Evolutionary conservation across 441 rosid genomes (phyloP).

Genomic region (Breynia disticha): DNA sequence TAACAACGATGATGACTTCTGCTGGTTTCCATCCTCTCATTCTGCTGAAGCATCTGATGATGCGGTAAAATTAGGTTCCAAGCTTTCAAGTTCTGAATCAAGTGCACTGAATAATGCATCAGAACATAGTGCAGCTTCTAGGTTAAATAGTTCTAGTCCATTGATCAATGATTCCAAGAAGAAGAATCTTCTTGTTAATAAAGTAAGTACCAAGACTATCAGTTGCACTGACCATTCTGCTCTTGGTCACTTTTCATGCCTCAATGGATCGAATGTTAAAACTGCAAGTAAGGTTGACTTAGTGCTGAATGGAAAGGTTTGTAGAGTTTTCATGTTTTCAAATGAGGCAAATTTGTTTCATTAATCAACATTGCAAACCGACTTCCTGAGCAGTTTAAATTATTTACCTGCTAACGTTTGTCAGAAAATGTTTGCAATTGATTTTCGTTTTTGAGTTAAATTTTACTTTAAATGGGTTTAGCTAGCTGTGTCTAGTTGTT

Average conservation of each 20-base stretch:
- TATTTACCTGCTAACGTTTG: not conserved
- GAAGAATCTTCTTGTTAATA: slow-evolving; percentile 24
- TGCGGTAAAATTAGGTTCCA: slow-evolving; percentile 34
- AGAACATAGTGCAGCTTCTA: slow-evolving; percentile 30
- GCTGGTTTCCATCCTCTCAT: slow-evolving; percentile 62
- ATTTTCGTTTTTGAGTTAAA: too few species aligned
- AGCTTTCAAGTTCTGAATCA: slow-evolving; percentile 20
- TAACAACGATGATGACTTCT: slow-evolving; percentile 49
- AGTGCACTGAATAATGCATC: slow-evolving; percentile 23
- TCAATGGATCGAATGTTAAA: slow-evolving; percentile 30
- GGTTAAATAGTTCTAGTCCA: slow-evolving; percentile 28
- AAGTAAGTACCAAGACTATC: slow-evolving; percentile 21
- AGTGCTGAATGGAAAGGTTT: slow-evolving; percentile 43
- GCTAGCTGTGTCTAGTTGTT: too few species aligned
- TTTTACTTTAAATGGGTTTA: too few species aligned
- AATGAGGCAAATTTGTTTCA: slow-evolving; percentile 1
- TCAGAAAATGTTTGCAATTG: too few species aligned
- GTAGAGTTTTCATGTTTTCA: slow-evolving; percentile 14
- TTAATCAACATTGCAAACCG: not conserved
- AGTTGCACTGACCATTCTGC: slow-evolving; percentile 21
- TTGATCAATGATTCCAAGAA: slow-evolving; percentile 24
- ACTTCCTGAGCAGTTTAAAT: not conserved
- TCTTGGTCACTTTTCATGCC: slow-evolving; percentile 21
- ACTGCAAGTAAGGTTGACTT: slow-evolving; percentile 31
- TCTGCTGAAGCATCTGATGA: slow-evolving; percentile 44